Evolutionary conservation across 257 asterid genomes (phyloP), one percentile per base, ranked within the genome.

Genomic region (Petrea volubilis): DNA sequence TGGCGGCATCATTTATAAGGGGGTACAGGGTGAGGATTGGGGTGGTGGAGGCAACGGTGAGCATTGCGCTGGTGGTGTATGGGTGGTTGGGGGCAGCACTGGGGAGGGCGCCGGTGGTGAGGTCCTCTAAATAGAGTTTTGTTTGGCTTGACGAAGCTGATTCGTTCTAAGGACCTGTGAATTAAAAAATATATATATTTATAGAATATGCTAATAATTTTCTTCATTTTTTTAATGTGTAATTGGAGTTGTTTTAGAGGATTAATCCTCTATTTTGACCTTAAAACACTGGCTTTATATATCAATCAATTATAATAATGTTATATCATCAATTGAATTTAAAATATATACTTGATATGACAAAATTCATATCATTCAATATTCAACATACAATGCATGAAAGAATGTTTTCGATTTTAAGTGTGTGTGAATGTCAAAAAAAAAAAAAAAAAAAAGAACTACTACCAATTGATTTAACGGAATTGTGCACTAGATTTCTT

Each of bases 41-140:
- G 25, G 84, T 23, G 57, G 73, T 84, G 43, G 77, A 77, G 46
- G 85, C 83, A 17, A 80, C 85, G 34, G 83, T 73, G 50, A 81
- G 72, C 20, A 40, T 70, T 0, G 87, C 83, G 18, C 61, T 84
- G 70, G 75, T 66, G 74, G 83, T 38, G 72, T 86, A 84, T 73
- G 92, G 92, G 69, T 74, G 81, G 79, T 8, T 84, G 25, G 92
- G 89, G 74, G 92, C 92, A 70, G 77, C 56, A 50, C 25, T 84
- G 13, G 88, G 91, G 23, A 61, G 71, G 60, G 84, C 85, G 51
- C 85, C 87, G 63, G 78, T 77, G 77, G 76, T 70, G 60, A 28
- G 70, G 81, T 83, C 91, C 55, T 21, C 80, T 27, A 63, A 36
- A n/a, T 9, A 77, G 92, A 84, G 87, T 86, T 46, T 59, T 86